phyloP scores from a whole-genome alignment of 345 rosid genomes.

The Salix caprea region DNA sequence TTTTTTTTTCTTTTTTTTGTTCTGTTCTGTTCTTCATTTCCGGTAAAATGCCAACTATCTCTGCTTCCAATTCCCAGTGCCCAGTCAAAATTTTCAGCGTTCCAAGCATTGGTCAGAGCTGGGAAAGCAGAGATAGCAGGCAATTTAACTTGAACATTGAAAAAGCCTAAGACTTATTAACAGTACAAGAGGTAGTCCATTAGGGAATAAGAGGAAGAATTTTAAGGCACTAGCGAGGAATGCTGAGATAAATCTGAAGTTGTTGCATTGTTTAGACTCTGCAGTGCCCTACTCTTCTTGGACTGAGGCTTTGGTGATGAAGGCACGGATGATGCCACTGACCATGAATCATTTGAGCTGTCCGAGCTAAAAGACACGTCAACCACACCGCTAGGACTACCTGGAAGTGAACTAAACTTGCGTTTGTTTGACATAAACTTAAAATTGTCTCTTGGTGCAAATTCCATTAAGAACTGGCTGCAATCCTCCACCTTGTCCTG shows the following conservation, averaged over 20 bases:
- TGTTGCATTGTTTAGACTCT: constrained; percentile 20
- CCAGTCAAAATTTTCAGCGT: not conserved
- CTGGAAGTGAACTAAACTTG: constrained; percentile 45
- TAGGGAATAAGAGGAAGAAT: not conserved
- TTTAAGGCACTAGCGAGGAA: constrained; percentile 32
- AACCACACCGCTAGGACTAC: constrained; percentile 68
- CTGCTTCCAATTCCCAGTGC: constrained; percentile 29
- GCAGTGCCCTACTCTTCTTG: constrained; percentile 41
- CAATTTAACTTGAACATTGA: constrained; percentile 41
- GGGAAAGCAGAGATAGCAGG: constrained; percentile 53
- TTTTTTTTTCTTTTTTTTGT: constrained; percentile 2
- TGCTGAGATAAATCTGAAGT: constrained; percentile 26
- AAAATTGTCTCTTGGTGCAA: constrained; percentile 19
- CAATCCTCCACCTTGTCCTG: constrained; percentile 66
- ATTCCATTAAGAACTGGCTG: constrained; percentile 42
- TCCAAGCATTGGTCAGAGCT: not conserved
- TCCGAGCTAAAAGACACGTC: constrained; percentile 56
- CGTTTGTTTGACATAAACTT: constrained; percentile 45
- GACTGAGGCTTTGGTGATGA: constrained; percentile 54
- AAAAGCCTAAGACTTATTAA: constrained; percentile 9
- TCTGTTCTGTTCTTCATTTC: constrained; percentile 1
- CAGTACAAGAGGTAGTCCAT: constrained; percentile 22
- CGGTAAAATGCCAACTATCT: constrained; percentile 65
- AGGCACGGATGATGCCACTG: constrained; percentile 40
- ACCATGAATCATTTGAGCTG: constrained; percentile 51